A percentile compares a stretch with the other conserved stretches of the same genome.
These are phyloP conservation scores for Perkinsus olseni DNA, from an alignment of 169 alveolate genomes.

Conservation along the genomic window DNA sequence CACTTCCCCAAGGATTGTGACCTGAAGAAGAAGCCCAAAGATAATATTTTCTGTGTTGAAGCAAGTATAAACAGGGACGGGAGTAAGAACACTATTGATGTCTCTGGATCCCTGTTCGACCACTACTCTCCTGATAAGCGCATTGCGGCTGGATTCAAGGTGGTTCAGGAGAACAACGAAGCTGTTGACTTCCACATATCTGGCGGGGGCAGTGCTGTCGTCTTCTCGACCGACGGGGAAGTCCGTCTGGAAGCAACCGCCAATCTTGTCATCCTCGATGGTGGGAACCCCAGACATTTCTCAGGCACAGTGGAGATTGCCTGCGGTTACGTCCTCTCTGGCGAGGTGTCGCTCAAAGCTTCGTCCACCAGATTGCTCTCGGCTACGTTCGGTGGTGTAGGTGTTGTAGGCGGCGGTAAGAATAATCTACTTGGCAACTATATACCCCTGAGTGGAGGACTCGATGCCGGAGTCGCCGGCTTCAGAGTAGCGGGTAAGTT, in stretches of 20 bases:
- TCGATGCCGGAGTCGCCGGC: neutral
- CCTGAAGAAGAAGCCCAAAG: neutral
- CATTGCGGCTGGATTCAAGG: neutral
- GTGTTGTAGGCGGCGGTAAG: neutral
- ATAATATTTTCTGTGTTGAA: neutral
- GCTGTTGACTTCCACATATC: neutral
- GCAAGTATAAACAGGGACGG: neutral
- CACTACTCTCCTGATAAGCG: neutral
- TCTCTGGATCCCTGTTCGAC: neutral
- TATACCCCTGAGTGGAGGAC: neutral
- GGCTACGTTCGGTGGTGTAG: neutral
- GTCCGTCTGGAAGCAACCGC: neutral
- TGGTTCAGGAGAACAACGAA: neutral
- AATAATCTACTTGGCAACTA: neutral
- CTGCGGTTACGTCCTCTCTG: neutral
- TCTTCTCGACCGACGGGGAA: neutral
- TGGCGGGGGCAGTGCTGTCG: neutral
- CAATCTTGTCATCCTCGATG: neutral
- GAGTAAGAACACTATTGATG: neutral
- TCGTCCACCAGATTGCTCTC: neutral
- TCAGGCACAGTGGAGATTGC: neutral
- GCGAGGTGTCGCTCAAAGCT: neutral
- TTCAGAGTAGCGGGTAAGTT: neutral
- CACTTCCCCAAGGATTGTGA: neutral
- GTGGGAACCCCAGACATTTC: neutral